These are phyloP conservation scores for Lonicera japonica DNA, from an alignment of 129 eudicot species.

Conservation along the genomic window DNA sequence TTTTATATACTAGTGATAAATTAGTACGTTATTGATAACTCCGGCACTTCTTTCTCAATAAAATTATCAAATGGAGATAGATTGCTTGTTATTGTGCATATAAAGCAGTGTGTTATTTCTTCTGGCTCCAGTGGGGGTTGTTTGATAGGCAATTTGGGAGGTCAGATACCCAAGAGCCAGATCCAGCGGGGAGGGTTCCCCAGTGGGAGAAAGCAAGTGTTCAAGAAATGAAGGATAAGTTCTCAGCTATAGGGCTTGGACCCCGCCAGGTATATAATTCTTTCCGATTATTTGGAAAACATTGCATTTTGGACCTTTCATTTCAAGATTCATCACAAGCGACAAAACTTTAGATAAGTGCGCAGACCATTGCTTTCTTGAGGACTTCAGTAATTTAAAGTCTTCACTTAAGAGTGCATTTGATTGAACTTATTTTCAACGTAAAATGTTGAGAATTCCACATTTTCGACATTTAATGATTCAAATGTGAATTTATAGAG, in stretches of 20 bases:
- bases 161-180: constrained; percentile 74
- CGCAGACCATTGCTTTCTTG: no score
- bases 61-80: not conserved
- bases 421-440: no score
- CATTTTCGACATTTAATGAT: no score
- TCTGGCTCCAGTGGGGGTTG: constrained; percentile 66
- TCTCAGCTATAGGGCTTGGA: constrained; percentile 64
- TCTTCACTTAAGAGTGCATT: no score
- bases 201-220: constrained; percentile 76
- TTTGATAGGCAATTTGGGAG: constrained; percentile 85
- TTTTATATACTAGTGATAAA: no score
- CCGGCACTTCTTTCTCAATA: no score
- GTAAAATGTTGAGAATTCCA: no score
- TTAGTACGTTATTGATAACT: no score
- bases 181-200: constrained; percentile 97
- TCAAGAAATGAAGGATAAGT: constrained; percentile 89
- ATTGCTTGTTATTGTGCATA: not conserved
- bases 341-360: no score
- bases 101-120: not conserved
- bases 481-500: not conserved
- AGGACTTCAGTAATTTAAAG: no score
- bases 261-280: constrained; percentile 79
- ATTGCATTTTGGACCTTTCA: not conserved
- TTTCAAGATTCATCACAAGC: not conserved
- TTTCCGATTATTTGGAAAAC: not conserved